phyloP scores from a whole-genome alignment of 352 stramenopile species.

The Phytophthora foliorum region DNA sequence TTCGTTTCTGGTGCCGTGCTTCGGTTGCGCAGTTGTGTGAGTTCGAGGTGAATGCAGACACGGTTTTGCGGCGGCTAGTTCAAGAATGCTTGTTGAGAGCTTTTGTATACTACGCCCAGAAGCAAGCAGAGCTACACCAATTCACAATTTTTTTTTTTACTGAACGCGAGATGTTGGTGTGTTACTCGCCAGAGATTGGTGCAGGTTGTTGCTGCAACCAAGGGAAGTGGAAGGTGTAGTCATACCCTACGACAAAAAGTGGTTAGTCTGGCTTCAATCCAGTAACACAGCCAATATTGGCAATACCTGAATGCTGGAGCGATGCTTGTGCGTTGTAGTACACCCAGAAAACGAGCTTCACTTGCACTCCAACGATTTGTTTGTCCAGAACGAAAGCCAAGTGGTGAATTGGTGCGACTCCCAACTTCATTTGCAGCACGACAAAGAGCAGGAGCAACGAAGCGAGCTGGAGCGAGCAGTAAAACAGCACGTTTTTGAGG shows the following conservation, averaged over 20 bases:
- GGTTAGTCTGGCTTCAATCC: not conserved
- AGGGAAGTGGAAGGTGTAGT: conserved; percentile 50
- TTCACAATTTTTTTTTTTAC: not conserved
- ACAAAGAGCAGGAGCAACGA: conserved; percentile 42
- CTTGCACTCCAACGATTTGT: conserved; percentile 38
- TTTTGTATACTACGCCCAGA: not conserved
- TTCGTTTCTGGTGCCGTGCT: conserved; percentile 22
- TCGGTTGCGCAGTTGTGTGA: conserved; percentile 34
- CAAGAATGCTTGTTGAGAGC: no score
- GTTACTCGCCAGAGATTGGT: not conserved
- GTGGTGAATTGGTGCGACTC: conserved; percentile 37
- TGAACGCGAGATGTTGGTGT: not conserved
- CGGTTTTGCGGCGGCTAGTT: not conserved
- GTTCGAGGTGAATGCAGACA: not conserved
- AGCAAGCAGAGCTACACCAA: not conserved
- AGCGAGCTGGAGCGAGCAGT: conserved; percentile 45
- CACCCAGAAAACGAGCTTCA: conserved; percentile 52
- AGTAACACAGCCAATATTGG: not conserved
- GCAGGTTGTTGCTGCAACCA: conserved; percentile 24
- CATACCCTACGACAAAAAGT: conserved; percentile 22
- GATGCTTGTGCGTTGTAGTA: conserved; percentile 38
- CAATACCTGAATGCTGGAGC: conserved; percentile 39
- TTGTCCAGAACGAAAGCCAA: conserved; percentile 52
- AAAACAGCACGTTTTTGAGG: conserved; percentile 46
- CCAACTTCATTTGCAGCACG: conserved; percentile 35